A percentile compares a stretch with the other conserved stretches of the same genome.
Conservation (phyloP, 768 basidiomycete species). For the Lactarius hengduanensis region DNA sequence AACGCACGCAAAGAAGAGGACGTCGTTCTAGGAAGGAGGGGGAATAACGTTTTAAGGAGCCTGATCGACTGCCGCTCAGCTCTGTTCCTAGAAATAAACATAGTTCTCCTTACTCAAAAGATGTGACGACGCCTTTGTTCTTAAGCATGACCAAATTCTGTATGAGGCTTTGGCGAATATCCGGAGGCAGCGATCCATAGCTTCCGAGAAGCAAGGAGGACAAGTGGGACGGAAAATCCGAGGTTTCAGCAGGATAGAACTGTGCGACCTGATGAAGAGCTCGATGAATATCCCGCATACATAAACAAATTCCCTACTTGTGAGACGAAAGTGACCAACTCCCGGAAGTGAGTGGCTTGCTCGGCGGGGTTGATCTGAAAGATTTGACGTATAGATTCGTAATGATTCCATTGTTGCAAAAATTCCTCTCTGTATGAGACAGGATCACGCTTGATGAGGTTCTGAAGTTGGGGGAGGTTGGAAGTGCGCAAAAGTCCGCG, state of each 20-base stretch:
- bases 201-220: constrained; percentile 75
- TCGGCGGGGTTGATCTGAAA: constrained; percentile 81
- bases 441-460: constrained; percentile 94
- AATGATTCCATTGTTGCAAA: constrained; percentile 94
- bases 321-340: constrained; percentile 87
- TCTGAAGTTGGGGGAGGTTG: constrained; percentile 62
- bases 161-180: constrained; percentile 80
- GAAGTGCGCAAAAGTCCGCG: constrained; percentile 32
- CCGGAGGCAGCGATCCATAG: constrained; percentile 71
- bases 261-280: constrained; percentile 61
- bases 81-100: background rate
- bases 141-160: constrained; percentile 92
- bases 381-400: constrained; percentile 82
- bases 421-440: constrained; percentile 92
- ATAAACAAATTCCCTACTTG: constrained; percentile 48
- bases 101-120: constrained; percentile 70
- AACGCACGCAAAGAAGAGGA: constrained; percentile 79
- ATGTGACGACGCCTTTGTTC: constrained; percentile 89
- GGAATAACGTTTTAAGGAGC: constrained; percentile 87
- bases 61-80: constrained; percentile 42
- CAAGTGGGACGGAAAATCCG: constrained; percentile 79
- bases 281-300: background rate
- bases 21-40: constrained; percentile 90
- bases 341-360: constrained; percentile 79
- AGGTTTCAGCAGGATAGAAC: constrained; percentile 91